phyloP scores from a whole-genome alignment of 2,329 filamentous ascomycete genomes.

The Colletotrichum nymphaeae region DNA sequence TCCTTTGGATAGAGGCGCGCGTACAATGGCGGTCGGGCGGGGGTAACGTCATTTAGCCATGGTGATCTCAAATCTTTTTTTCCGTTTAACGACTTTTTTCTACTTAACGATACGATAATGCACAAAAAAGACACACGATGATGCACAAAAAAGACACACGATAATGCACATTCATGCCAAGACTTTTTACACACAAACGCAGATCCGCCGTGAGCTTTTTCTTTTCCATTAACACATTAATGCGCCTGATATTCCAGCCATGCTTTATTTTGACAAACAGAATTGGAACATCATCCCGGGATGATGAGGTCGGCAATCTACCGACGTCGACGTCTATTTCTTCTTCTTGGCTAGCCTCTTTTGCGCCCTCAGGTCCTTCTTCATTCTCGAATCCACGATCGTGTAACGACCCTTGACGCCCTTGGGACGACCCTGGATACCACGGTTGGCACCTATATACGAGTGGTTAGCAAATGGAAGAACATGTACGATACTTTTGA shows the following conservation, averaged over 20 bases:
- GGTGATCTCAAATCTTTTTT: neutral
- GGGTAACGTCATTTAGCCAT: neutral
- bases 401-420: conserved; percentile 97
- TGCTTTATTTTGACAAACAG: conserved; percentile 28
- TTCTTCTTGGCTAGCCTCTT: conserved; percentile 83
- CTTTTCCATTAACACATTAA: neutral
- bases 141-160: conserved; percentile 9
- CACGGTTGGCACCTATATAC: conserved; percentile 70
- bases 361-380: conserved; percentile 92
- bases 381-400: conserved; percentile 94
- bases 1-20: conserved; percentile 6
- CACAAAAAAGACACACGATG: conserved; percentile 9
- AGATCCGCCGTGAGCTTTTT: neutral
- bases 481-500: neutral
- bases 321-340: conserved; percentile 51
- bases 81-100: neutral
- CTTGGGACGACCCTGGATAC: conserved; percentile 85
- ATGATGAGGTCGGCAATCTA: conserved; percentile 23
- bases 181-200: neutral
- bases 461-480: conserved; percentile 9
- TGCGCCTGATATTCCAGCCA: conserved; percentile 1
- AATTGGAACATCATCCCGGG: conserved; percentile 13
- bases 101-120: neutral
- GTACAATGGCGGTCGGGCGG: conserved; percentile 5
- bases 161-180: neutral